These are phyloP conservation scores for Talaromyces albobiverticillius DNA, from an alignment of 2,329 filamentous ascomycete genomes.

Conservation along the genomic window DNA sequence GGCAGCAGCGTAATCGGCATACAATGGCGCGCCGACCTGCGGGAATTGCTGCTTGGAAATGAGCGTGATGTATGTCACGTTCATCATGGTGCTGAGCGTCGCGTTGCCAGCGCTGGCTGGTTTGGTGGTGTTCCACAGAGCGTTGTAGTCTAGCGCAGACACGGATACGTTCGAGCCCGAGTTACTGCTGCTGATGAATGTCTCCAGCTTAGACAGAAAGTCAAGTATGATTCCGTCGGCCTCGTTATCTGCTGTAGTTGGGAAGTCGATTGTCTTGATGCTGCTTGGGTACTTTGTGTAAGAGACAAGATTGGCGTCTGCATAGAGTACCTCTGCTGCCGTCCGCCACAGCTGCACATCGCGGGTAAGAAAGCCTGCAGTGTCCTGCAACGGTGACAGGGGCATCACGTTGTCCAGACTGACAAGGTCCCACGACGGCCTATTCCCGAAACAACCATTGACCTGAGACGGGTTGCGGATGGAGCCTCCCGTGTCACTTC, in stretches of 20 bases:
- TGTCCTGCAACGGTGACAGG: constrained; percentile 43
- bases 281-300: not conserved
- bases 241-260: constrained; percentile 29
- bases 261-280: constrained; percentile 42
- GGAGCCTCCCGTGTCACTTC: constrained; percentile 18
- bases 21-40: constrained; percentile 50
- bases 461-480: constrained; percentile 47
- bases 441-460: constrained; percentile 51
- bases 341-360: too few species aligned
- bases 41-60: constrained; percentile 40
- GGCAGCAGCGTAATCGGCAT: constrained; percentile 47
- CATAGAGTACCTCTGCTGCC: constrained; percentile 23
- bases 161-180: constrained; percentile 11
- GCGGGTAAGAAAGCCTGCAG: constrained; percentile 34
- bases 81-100: constrained; percentile 27
- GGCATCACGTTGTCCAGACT: constrained; percentile 50
- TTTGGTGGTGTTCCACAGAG: constrained; percentile 20
- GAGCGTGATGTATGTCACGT: constrained; percentile 22
- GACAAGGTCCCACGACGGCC: constrained; percentile 48
- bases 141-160: constrained; percentile 16
- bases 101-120: constrained; percentile 30
- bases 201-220: constrained; percentile 44
- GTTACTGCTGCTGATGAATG: constrained; percentile 31
- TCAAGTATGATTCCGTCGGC: constrained; percentile 39
- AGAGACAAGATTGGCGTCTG: not conserved